Percentiles rank a stretch among this genome's conserved stretches.
Conservation (phyloP, 2,329 filamentous ascomycete genomes). For the Curvularia spicifera region DNA sequence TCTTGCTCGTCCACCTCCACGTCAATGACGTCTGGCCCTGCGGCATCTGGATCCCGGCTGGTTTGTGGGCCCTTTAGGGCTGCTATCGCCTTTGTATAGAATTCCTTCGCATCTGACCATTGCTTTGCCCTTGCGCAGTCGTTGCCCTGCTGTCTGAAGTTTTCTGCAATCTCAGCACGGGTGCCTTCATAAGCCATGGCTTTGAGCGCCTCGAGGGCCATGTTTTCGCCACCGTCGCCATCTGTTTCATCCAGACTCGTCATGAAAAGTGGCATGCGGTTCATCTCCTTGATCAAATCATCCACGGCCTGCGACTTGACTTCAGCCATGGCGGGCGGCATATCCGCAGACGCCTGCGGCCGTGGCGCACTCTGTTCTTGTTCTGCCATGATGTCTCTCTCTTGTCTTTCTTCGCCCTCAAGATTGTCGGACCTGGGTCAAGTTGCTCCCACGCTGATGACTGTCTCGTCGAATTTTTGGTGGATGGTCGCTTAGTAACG, state of each 20-base stretch:
- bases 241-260: constrained; percentile 75
- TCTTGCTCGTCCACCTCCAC: constrained; percentile 65
- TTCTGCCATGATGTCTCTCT: constrained; percentile 27
- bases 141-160: constrained; percentile 92
- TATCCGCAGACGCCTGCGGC: constrained; percentile 48
- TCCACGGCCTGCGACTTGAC: constrained; percentile 63
- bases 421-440: not conserved
- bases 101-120: constrained; percentile 86
- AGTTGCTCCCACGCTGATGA: constrained; percentile 9
- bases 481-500: constrained; percentile 32
- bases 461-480: constrained; percentile 23
- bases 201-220: constrained; percentile 82
- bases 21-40: constrained; percentile 49
- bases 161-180: constrained; percentile 77
- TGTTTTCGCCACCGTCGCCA: constrained; percentile 72
- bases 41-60: constrained; percentile 47
- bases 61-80: constrained; percentile 69
- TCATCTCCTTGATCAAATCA: constrained; percentile 69
- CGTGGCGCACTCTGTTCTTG: constrained; percentile 16
- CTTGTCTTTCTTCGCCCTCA: not conserved
- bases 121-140: constrained; percentile 77
- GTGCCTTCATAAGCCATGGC: constrained; percentile 94
- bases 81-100: constrained; percentile 84
- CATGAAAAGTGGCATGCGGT: constrained; percentile 90
- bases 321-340: constrained; percentile 66